phyloP scores from a whole-genome alignment of 2,329 filamentous ascomycete genomes.

The Epichloe typhina region DNA sequence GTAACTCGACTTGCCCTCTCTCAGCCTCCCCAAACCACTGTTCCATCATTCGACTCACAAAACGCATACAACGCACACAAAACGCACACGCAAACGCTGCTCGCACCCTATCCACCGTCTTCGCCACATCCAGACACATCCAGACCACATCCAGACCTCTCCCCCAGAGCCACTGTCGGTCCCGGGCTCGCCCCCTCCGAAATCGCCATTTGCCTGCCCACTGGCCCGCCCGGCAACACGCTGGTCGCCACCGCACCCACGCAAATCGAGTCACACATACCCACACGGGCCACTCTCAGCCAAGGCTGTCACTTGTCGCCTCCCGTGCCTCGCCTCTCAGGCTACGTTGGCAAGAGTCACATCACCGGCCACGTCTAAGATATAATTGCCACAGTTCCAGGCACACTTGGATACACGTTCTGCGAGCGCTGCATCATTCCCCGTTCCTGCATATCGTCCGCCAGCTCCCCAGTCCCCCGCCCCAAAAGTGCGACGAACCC shows the following conservation, averaged over 20 bases:
- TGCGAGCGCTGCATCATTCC: conserved; percentile 9
- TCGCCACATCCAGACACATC: conserved; percentile 5
- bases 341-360: conserved; percentile 22
- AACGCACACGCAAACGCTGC: neutral
- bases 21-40: neutral
- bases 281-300: neutral
- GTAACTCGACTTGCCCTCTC: neutral
- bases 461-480: conserved; percentile 1
- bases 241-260: conserved; percentile 18
- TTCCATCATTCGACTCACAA: neutral
- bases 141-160: conserved; percentile 4
- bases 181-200: conserved; percentile 19
- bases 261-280: conserved; percentile 6
- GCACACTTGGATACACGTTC: neutral
- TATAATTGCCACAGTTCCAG: conserved; percentile 16
- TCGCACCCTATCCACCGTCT: neutral
- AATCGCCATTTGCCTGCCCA: conserved; percentile 24
- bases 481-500: neutral
- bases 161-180: neutral
- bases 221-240: conserved; percentile 18
- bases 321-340: conserved; percentile 19
- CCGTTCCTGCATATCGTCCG: conserved; percentile 19
- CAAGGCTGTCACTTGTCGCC: conserved; percentile 8
- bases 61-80: neutral
- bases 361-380: conserved; percentile 13